These are phyloP conservation scores for Alternaria ethzedia DNA, from an alignment of 2,329 filamentous ascomycete genomes.

Conservation along the genomic window DNA sequence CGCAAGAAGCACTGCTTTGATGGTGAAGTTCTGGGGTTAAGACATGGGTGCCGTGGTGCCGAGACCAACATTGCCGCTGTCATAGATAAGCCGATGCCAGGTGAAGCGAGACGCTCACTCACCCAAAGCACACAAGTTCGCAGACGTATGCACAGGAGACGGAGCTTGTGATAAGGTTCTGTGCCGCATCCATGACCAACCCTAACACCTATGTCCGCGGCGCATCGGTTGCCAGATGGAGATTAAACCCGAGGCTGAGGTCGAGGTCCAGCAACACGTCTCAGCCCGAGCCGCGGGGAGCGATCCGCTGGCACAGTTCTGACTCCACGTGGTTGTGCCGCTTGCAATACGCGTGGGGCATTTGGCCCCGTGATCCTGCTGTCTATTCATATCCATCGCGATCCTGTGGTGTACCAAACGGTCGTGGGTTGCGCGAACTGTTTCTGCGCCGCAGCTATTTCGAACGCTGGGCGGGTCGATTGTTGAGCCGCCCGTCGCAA, in stretches of 20 bases:
- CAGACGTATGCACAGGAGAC: background rate
- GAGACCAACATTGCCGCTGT: background rate
- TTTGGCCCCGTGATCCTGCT: background rate
- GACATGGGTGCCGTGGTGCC: background rate
- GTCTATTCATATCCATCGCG: slow-evolving; percentile 6
- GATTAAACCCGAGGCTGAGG: background rate
- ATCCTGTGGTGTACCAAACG: background rate
- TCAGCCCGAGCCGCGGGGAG: background rate
- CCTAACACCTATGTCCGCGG: background rate
- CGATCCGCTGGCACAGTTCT: background rate
- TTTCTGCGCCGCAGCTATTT: slow-evolving; percentile 2
- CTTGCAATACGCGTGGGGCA: background rate
- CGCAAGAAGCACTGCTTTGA: background rate
- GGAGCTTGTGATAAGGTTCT: background rate
- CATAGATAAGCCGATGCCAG: background rate
- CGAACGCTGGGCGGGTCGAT: background rate
- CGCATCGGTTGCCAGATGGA: background rate
- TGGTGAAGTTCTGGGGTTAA: background rate
- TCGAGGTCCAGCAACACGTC: slow-evolving; percentile 1
- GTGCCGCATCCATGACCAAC: background rate
- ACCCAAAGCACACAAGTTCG: background rate
- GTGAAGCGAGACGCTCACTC: background rate
- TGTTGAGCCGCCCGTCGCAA: background rate
- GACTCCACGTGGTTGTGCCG: slow-evolving; percentile 3
- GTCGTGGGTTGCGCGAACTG: background rate